A percentile compares a stretch with the other conserved stretches of the same genome.
Conservation (phyloP, 2,329 filamentous ascomycete genomes). For the Penicillium fuscoglaucum region DNA sequence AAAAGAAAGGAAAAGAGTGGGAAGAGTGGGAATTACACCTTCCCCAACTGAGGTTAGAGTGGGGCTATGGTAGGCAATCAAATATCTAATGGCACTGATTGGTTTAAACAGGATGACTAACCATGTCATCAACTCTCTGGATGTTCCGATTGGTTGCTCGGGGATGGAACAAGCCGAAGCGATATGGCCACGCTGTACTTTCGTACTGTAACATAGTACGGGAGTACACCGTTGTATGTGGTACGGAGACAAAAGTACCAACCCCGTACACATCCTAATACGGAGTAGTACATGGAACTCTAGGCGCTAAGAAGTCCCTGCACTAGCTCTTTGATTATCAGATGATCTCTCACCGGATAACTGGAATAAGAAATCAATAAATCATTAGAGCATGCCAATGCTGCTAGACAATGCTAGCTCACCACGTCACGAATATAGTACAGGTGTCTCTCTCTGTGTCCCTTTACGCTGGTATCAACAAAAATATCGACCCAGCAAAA, state of each 20-base stretch:
- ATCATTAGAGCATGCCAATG: slow-evolving; percentile 10
- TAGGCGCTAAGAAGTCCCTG: neutral
- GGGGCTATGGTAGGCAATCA: slow-evolving; percentile 30
- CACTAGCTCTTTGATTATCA: slow-evolving; percentile 1
- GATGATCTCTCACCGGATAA: slow-evolving; percentile 4
- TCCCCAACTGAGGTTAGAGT: slow-evolving; percentile 22
- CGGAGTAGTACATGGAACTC: neutral
- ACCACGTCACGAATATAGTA: slow-evolving; percentile 11
- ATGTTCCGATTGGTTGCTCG: slow-evolving; percentile 23
- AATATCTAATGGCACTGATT: slow-evolving; percentile 26
- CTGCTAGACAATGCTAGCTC: neutral
- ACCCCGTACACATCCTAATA: neutral
- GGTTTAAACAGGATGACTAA: slow-evolving; percentile 1
- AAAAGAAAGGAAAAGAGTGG: slow-evolving; percentile 3
- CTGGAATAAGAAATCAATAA: slow-evolving; percentile 5
- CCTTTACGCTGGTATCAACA: slow-evolving; percentile 8
- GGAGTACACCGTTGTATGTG: neutral
- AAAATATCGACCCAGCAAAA: neutral
- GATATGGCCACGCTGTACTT: slow-evolving; percentile 18
- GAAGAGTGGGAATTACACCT: slow-evolving; percentile 24
- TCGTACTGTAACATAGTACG: neutral
- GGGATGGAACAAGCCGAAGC: slow-evolving; percentile 1
- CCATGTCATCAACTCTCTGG: slow-evolving; percentile 23
- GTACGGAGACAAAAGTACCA: neutral
- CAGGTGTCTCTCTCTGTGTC: slow-evolving; percentile 6